Evolutionary conservation across 2,329 filamentous ascomycete genomes (phyloP).

Genomic region (Exutisphaerella laricina): DNA sequence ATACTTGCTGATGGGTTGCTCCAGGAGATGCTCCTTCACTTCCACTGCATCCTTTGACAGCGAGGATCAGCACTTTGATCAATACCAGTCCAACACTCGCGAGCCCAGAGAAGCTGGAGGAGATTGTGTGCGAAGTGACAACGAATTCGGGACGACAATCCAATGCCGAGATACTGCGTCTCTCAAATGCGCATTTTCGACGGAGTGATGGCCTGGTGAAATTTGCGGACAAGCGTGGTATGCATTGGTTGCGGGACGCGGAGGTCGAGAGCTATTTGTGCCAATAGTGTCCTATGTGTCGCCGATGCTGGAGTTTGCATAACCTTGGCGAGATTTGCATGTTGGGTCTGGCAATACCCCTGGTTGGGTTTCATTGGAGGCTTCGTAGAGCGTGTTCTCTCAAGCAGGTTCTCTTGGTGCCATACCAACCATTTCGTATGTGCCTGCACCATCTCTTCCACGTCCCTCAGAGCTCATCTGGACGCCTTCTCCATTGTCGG

Average conservation of each 20-base stretch:
- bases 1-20: too few species aligned
- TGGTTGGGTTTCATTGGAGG: background rate
- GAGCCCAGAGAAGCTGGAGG: slow-evolving; percentile 20
- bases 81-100: slow-evolving; percentile 20
- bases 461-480: slow-evolving; percentile 37
- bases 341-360: background rate
- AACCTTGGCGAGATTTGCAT: background rate
- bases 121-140: slow-evolving; percentile 22
- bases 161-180: too few species aligned
- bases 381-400: slow-evolving; percentile 19
- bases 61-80: slow-evolving; percentile 28
- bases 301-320: too few species aligned
- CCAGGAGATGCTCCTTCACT: slow-evolving; percentile 26
- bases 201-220: slow-evolving; percentile 30
- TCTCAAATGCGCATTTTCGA: slow-evolving; percentile 26
- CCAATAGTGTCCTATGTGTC: slow-evolving; percentile 3
- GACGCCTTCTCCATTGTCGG: slow-evolving; percentile 37
- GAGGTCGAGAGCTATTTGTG: slow-evolving; percentile 36
- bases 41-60: slow-evolving; percentile 27
- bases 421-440: slow-evolving; percentile 47
- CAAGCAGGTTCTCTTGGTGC: slow-evolving; percentile 30
- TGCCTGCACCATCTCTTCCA: slow-evolving; percentile 42
- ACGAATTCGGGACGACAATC: too few species aligned
- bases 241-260: slow-evolving; percentile 30
- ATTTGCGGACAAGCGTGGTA: slow-evolving; percentile 25